Evolutionary conservation across 148 eudicot species (phyloP).

Genomic region (Camellia lanceoleosa): DNA sequence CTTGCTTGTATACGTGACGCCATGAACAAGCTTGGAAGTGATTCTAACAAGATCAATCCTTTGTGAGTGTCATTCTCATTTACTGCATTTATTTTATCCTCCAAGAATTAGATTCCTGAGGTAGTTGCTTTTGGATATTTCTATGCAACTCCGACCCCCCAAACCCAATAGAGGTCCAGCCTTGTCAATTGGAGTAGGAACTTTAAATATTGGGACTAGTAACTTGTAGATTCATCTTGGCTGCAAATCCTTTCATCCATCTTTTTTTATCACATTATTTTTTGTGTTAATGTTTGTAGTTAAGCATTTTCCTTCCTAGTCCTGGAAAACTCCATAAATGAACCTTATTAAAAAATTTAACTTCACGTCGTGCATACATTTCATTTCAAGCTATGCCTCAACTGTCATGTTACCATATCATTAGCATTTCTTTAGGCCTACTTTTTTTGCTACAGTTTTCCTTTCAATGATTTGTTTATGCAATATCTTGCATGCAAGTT

Average conservation of each 20-base stretch:
- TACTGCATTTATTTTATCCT: neutral
- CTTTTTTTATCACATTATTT: neutral
- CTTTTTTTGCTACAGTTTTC: neutral
- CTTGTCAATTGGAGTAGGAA: neutral
- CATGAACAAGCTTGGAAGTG: constrained; percentile 62
- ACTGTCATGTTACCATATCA: neutral
- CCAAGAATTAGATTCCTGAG: neutral
- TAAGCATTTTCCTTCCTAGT: too few relatives aligned
- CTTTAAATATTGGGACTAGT: neutral
- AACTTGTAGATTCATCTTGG: neutral
- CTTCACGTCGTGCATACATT: neutral
- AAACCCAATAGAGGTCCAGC: neutral
- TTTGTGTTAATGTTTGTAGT: too few relatives aligned
- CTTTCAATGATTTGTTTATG: neutral
- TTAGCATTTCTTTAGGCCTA: neutral
- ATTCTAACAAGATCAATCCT: constrained; percentile 62
- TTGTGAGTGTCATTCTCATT: constrained; percentile 29
- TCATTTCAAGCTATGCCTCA: neutral
- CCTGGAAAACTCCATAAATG: too few relatives aligned
- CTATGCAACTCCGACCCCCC: neutral
- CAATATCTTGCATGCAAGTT: constrained; percentile 36
- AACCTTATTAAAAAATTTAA: neutral
- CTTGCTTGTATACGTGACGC: constrained; percentile 70
- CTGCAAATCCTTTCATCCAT: neutral
- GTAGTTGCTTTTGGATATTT: neutral